Evolutionary conservation across 2,329 filamentous ascomycete genomes (phyloP), one percentile per base, ranked within the genome.

Genomic region (Curvularia lunata): DNA sequence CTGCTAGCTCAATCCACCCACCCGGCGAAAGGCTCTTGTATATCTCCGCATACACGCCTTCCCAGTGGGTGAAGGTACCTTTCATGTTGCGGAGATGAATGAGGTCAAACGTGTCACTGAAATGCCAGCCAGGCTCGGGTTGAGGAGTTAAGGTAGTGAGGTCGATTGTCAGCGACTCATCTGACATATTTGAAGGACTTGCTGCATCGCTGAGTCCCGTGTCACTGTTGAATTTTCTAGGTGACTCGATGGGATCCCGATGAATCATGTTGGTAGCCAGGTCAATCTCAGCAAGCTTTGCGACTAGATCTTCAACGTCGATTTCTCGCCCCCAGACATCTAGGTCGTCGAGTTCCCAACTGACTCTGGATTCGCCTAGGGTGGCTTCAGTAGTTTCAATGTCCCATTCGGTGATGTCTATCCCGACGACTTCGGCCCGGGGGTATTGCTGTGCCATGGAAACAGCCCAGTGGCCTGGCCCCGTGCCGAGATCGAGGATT

Each of bases 381-480:
- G 77, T 73, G 9, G 73, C 74, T 59, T 80, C 76, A 10, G 79
- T 81, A 18, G 82, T 79, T 56, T 82, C 80, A n/a, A 83, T 72
- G 61, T 83, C 80, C 73, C 83, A 83, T 41, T 77, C 77, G 6
- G 82, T 70, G 55, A 79, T 75, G 59, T 82, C 80, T 59, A 83
- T 79, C 25, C 81, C 81, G 25, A 83, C 79, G n/a, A 84, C 78
- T 53, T 81, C 78, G 25, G 79, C 73, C 18, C 75, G 67, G 7
- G 81, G 80, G 55, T 78, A 78, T 38, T 73, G 69, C 48, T 75
- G 73, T 10, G 79, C 78, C 72, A 82, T 80, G 52, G 77, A 78
- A 12, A 81, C 75, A 21, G 81, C 80, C 81, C 81, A 83, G 57
- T 83, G 77, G 7, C 81, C 81, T 0, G 81, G 79, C 0, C 82